Evolutionary conservation across 129 eudicot species (phyloP), one percentile per base, ranked within the genome.

Genomic region (Rutidosis leptorrhynchoides): DNA sequence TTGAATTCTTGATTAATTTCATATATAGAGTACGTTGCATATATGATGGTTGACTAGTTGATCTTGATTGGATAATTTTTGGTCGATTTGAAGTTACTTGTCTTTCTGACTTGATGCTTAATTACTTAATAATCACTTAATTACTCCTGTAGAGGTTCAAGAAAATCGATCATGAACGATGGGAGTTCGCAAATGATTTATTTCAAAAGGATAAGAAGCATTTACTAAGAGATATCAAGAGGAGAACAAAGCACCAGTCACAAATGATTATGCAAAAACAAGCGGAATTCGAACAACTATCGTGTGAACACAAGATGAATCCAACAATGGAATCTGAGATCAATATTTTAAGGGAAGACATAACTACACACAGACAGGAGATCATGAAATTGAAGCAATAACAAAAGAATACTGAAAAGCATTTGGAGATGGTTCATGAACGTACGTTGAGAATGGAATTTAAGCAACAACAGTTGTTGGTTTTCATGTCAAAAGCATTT

Each of bases 101-200:
- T 33, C 23, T 51, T n/a, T n/a, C 40, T 60, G 49, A 73, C 22
- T 71, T 51, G 45, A 73, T 26, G 42, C 4, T 73, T 30, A 4
- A 43, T 71, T 60, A 49, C 30, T 66, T 62, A 8, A 46, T n/a
- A n/a, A n/a, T n/a, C n/a, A n/a, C n/a, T n/a, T n/a, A n/a, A n/a
- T n/a, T n/a, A n/a, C n/a, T n/a, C n/a, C n/a, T 69, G 24, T 69
- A 92, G 98, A 73, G 90, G 67, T 92, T 92, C 82, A 85, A 86
- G 83, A 92, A 92, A 79, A 79, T 88, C 62, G 83, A 88, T 65
- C 25, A 90, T 15, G 98, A 88, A 58, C 59, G 90, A 76, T 88
- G 96, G 95, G 96, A 92, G 55, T 92, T 85, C 25, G 98, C 96
- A 1, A 88, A 88, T 42, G 88, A 81, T 62, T 77, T 68, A 6